phyloP scores from a whole-genome alignment of 2,329 filamentous ascomycete species.

The Metarhizium album region DNA sequence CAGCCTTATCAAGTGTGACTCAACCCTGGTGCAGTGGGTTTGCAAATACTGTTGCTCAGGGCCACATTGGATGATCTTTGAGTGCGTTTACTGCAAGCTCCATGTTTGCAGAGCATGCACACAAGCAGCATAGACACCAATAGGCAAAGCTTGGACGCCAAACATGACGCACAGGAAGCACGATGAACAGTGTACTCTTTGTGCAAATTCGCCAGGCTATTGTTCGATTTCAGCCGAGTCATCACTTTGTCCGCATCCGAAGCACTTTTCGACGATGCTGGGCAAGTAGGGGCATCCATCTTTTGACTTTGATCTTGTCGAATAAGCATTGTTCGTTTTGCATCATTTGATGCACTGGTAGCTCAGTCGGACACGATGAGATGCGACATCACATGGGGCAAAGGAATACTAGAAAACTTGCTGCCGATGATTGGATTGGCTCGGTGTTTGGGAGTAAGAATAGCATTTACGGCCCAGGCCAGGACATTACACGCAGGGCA shows the following conservation, averaged over 20 bases:
- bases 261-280: neutral
- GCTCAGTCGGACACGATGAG: neutral
- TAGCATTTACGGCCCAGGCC: neutral
- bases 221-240: neutral
- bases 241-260: neutral
- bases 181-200: neutral
- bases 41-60: slow-evolving; percentile 55
- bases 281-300: neutral
- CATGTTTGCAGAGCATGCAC: slow-evolving; percentile 52
- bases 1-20: slow-evolving; percentile 57
- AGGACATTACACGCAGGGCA: neutral
- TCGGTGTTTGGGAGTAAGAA: neutral
- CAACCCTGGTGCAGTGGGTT: slow-evolving; percentile 52
- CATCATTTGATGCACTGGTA: neutral
- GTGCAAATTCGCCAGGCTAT: neutral
- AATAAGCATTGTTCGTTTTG: neutral
- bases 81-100: slow-evolving; percentile 58
- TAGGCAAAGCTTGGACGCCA: neutral
- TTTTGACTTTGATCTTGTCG: neutral
- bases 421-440: neutral
- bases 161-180: neutral
- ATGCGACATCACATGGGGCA: neutral
- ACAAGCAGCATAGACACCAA: slow-evolving; percentile 20
- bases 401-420: neutral
- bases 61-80: slow-evolving; percentile 57